phyloP scores from a whole-genome alignment of 768 basidiomycete genomes.

The Calvatia gigantea region DNA sequence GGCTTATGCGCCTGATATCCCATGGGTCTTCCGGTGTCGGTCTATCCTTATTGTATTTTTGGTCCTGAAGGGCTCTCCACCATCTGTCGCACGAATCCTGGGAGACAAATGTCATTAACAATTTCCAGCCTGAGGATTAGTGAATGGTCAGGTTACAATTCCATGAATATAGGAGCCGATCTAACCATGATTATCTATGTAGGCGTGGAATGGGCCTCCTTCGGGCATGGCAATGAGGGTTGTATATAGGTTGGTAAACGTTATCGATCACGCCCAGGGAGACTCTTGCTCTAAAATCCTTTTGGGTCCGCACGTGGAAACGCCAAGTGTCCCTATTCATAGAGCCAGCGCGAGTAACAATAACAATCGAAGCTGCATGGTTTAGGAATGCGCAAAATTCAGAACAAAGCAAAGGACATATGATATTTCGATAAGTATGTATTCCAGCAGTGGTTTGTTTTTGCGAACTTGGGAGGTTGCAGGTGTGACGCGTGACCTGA shows the following conservation, averaged over 20 bases:
- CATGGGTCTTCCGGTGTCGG: neutral
- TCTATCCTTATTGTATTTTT: neutral
- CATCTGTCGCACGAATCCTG: neutral
- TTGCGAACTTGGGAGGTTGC: neutral
- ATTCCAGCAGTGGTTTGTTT: too few species aligned
- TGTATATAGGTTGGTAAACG: neutral
- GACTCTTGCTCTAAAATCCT: too few species aligned
- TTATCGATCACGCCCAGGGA: neutral
- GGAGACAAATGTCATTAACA: neutral
- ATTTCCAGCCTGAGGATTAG: neutral
- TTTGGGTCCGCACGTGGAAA: too few species aligned
- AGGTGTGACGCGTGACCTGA: slow-evolving; percentile 6
- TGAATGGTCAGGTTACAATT: neutral
- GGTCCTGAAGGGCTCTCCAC: neutral
- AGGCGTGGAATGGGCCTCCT: neutral
- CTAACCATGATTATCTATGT: neutral
- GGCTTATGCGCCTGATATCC: neutral
- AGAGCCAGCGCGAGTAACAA: neutral
- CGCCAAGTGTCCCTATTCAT: too few species aligned
- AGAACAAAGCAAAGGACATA: neutral
- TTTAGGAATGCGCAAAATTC: neutral
- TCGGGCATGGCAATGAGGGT: neutral
- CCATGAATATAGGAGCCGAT: neutral
- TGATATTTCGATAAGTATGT: too few species aligned
- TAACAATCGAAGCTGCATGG: neutral